phyloP scores from a whole-genome alignment of 1,284 basidiomycete species.

The Tilletia horrida region DNA sequence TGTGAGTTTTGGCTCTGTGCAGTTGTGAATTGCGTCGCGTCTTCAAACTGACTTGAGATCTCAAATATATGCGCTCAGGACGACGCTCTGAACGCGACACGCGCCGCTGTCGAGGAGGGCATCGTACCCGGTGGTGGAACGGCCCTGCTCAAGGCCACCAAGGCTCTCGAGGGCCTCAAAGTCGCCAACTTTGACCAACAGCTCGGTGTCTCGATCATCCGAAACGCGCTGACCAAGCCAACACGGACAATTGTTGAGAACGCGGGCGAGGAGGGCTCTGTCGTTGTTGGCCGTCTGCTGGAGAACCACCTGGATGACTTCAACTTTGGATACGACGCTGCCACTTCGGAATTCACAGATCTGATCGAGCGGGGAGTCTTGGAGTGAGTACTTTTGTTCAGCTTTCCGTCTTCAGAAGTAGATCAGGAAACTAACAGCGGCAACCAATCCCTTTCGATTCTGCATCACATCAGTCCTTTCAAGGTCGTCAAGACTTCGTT shows the following conservation, averaged over 20 bases:
- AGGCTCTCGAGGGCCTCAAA: conserved; percentile 72
- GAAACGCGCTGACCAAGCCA: conserved; percentile 72
- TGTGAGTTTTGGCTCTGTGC: conserved; percentile 23
- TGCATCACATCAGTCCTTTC: conserved; percentile 24
- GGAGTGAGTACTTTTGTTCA: conserved; percentile 54
- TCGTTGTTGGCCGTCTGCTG: conserved; percentile 73
- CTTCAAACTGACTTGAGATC: background rate
- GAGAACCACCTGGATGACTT: conserved; percentile 50
- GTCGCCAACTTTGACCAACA: conserved; percentile 96
- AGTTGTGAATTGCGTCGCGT: too few species aligned
- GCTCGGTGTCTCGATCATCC: conserved; percentile 90
- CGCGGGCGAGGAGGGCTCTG: conserved; percentile 88
- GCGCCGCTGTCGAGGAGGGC: conserved; percentile 96
- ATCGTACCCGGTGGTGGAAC: conserved; percentile 88
- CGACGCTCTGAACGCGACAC: conserved; percentile 93
- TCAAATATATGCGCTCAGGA: conserved; percentile 58
- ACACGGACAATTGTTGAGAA: conserved; percentile 87
- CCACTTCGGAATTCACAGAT: conserved; percentile 85
- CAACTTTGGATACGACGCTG: conserved; percentile 76
- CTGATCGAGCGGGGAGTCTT: conserved; percentile 93
- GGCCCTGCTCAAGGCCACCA: conserved; percentile 82
- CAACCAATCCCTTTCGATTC: background rate
- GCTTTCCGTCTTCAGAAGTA: background rate
- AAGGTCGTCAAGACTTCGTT: conserved; percentile 53
- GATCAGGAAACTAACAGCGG: background rate